Conservation (phyloP, 768 basidiomycete species). For the Psilocybe azurescens region DNA sequence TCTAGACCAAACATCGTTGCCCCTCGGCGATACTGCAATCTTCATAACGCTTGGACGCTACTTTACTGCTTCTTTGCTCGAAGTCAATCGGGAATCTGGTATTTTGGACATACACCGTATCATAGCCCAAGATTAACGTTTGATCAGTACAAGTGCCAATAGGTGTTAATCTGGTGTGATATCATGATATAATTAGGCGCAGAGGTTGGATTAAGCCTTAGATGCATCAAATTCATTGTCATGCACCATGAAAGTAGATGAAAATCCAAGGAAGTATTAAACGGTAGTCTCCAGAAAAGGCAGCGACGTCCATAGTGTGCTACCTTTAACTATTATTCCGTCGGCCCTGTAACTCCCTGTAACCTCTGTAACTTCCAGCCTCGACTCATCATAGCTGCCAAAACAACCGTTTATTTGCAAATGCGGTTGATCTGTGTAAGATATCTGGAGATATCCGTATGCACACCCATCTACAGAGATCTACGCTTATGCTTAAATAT, state of each 20-base stretch:
- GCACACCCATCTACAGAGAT: neutral
- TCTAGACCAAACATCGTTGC: slow-evolving; percentile 9
- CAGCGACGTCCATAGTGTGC: neutral
- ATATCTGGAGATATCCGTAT: neutral
- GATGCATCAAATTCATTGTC: neutral
- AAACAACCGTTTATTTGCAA: neutral
- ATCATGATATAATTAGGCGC: slow-evolving; percentile 8
- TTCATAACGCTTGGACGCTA: slow-evolving; percentile 7
- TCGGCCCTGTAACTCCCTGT: neutral
- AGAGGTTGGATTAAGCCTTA: neutral
- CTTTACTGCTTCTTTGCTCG: slow-evolving; percentile 9
- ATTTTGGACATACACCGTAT: neutral
- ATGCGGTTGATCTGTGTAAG: neutral
- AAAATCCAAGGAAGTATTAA: neutral
- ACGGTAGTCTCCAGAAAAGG: neutral
- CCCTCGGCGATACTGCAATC: slow-evolving; percentile 21
- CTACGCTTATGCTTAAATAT: neutral
- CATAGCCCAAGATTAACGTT: slow-evolving; percentile 8
- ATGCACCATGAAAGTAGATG: neutral
- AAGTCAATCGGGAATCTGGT: slow-evolving; percentile 8
- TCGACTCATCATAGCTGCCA: neutral
- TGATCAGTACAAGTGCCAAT: slow-evolving; percentile 7
- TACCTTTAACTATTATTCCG: neutral
- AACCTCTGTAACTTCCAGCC: neutral
- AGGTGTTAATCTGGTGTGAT: neutral